Conservation (phyloP, 2,329 filamentous ascomycete genomes). For the Aspergillus sp. region DNA sequence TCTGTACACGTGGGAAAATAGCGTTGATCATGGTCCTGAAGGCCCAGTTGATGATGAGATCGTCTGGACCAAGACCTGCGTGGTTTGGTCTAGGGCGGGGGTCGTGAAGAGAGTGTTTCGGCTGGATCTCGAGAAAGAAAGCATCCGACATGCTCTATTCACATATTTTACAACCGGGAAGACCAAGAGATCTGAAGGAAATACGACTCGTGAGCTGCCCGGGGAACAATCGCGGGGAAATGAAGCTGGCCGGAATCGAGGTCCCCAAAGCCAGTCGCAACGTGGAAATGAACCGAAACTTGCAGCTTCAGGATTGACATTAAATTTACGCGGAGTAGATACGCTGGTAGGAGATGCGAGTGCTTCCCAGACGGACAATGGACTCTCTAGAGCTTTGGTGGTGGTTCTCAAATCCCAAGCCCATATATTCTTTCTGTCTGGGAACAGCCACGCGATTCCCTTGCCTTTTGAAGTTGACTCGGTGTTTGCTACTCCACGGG, state of each 20-base stretch:
- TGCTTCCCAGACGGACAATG: slow-evolving; percentile 14
- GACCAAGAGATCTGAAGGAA: slow-evolving; percentile 13
- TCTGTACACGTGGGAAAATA: slow-evolving; percentile 70
- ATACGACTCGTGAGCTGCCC: slow-evolving; percentile 1
- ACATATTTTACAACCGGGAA: slow-evolving; percentile 66
- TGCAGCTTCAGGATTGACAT: slow-evolving; percentile 13
- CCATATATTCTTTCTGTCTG: slow-evolving; percentile 86
- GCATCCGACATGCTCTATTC: slow-evolving; percentile 78
- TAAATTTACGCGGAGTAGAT: slow-evolving; percentile 23
- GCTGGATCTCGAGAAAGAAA: slow-evolving; percentile 81
- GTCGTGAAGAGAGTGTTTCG: slow-evolving; percentile 80
- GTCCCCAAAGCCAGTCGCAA: slow-evolving; percentile 6
- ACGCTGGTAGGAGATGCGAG: slow-evolving; percentile 11
- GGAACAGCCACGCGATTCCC: slow-evolving; percentile 82
- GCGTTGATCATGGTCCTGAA: slow-evolving; percentile 39
- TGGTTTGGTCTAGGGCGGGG: slow-evolving; percentile 85
- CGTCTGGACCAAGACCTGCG: slow-evolving; percentile 67
- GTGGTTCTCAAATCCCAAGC: slow-evolving; percentile 90
- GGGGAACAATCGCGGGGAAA: not conserved
- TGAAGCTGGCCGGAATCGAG: slow-evolving; percentile 4
- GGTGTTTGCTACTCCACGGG: slow-evolving; percentile 75
- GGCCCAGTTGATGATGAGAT: slow-evolving; percentile 68
- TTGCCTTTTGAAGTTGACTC: slow-evolving; percentile 92
- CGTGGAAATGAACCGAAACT: slow-evolving; percentile 19
- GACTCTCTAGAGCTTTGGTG: slow-evolving; percentile 63